phyloP scores from a whole-genome alignment of 129 eudicot species.

The Ambrosia artemisiifolia region DNA sequence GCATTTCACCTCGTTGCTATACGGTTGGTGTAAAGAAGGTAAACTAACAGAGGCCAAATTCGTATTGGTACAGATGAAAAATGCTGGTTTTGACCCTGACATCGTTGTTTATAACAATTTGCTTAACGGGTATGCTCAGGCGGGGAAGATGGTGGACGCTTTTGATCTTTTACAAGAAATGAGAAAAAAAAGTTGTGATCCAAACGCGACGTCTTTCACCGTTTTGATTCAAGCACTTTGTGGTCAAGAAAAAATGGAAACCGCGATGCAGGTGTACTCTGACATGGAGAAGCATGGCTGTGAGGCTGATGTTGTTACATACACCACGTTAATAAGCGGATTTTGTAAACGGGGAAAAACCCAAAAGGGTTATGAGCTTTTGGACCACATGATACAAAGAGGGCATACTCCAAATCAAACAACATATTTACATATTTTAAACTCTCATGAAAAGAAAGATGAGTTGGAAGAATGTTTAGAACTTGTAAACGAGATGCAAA shows the following conservation, averaged over 20 bases:
- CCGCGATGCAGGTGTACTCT: slow-evolving; percentile 56
- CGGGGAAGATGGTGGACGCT: slow-evolving; percentile 73
- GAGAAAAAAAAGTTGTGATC: slow-evolving; percentile 68
- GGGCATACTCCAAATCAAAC: slow-evolving; percentile 61
- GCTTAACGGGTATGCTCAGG: slow-evolving; percentile 61
- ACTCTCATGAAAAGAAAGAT: slow-evolving; percentile 82
- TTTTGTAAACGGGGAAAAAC: slow-evolving; percentile 65
- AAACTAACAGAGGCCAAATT: slow-evolving; percentile 62
- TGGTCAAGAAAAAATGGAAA: slow-evolving; percentile 58
- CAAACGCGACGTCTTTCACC: slow-evolving; percentile 66
- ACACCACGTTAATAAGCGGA: slow-evolving; percentile 61
- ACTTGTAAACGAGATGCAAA: slow-evolving; percentile 59
- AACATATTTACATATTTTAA: slow-evolving; percentile 52
- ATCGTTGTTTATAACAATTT: slow-evolving; percentile 72
- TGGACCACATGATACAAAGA: slow-evolving; percentile 60
- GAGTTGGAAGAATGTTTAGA: slow-evolving; percentile 67
- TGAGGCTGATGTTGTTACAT: slow-evolving; percentile 69
- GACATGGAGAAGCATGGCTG: slow-evolving; percentile 63
- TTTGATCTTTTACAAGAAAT: slow-evolving; percentile 70
- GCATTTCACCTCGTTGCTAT: slow-evolving; percentile 71
- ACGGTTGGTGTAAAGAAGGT: slow-evolving; percentile 82
- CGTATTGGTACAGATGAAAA: slow-evolving; percentile 63
- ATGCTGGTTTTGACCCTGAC: slow-evolving; percentile 70
- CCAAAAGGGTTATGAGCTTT: slow-evolving; percentile 51
- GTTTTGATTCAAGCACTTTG: slow-evolving; percentile 68